Evolutionary conservation across 31 red algal genomes (phyloP).

Genomic region (Asparagopsis taxiformis): DNA sequence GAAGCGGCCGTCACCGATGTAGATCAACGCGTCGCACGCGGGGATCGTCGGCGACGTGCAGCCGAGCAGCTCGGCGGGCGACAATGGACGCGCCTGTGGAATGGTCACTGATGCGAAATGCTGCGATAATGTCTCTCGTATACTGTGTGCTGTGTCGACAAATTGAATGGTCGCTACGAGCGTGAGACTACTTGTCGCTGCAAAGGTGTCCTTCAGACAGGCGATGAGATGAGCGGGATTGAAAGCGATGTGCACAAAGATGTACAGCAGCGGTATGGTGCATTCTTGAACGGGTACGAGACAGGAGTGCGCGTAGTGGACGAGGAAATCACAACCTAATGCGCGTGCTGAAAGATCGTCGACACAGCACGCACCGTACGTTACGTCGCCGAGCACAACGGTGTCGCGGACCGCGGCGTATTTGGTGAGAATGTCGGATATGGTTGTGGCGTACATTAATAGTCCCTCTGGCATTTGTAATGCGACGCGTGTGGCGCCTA

Average conservation of each 20-base stretch:
- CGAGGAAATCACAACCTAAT: constrained; percentile 79
- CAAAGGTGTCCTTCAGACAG: constrained; percentile 63
- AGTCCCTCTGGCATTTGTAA: constrained; percentile 98
- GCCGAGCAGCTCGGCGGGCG: constrained; percentile 97
- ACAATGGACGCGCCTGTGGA: constrained; percentile 90
- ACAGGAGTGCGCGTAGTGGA: constrained; percentile 98
- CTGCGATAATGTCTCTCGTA: constrained; percentile 15
- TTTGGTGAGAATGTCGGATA: constrained; percentile 73
- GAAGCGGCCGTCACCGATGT: constrained; percentile 95
- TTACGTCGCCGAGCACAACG: constrained; percentile 90
- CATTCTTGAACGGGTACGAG: constrained; percentile 87
- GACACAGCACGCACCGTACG: constrained; percentile 99
- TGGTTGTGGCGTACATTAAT: constrained; percentile 77
- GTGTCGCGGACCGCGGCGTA: constrained; percentile 27
- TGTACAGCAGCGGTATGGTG: constrained; percentile 80
- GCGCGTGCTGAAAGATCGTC: constrained; percentile 85
- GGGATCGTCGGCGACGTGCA: constrained; percentile 86
- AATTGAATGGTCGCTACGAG: constrained; percentile 97
- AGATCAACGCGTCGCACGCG: constrained; percentile 56
- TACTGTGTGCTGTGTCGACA: constrained; percentile 54
- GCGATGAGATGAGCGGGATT: constrained; percentile 69
- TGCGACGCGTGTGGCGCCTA: constrained; percentile 59
- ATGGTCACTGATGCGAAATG: constrained; percentile 45
- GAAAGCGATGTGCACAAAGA: constrained; percentile 92
- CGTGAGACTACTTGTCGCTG: constrained; percentile 20